phyloP scores from a whole-genome alignment of 2,329 filamentous ascomycete species.

The Cladosporium phlei region DNA sequence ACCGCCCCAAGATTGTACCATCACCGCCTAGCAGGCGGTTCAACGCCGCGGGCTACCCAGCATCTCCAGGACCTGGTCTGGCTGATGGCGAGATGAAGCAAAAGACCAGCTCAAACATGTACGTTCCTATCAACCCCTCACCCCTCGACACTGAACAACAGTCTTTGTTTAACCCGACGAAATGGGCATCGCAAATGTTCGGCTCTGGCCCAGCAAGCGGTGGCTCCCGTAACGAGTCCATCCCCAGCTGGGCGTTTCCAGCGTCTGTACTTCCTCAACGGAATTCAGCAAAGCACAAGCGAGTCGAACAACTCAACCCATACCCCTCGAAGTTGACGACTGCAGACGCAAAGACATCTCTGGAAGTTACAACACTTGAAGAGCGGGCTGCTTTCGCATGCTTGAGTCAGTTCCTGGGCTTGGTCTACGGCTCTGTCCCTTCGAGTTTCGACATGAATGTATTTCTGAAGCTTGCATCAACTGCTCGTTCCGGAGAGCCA shows the following conservation, averaged over 20 bases:
- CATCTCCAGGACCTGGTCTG: slow-evolving; percentile 13
- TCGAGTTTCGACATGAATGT: slow-evolving; percentile 22
- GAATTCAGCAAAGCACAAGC: slow-evolving; percentile 2
- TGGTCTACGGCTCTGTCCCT: slow-evolving; percentile 14
- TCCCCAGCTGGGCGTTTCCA: slow-evolving; percentile 28
- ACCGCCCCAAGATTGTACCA: slow-evolving; percentile 30
- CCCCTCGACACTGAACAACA: slow-evolving; percentile 12
- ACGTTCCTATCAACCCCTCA: slow-evolving; percentile 20
- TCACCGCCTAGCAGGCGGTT: slow-evolving; percentile 27
- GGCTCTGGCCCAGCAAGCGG: slow-evolving; percentile 8
- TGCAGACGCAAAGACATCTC: neutral
- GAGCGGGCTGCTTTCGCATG: slow-evolving; percentile 5
- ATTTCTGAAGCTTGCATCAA: slow-evolving; percentile 24
- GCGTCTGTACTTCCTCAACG: slow-evolving; percentile 18
- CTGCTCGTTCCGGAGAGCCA: slow-evolving; percentile 15
- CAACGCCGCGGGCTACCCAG: slow-evolving; percentile 19
- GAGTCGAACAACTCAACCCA: neutral
- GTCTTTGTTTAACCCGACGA: slow-evolving; percentile 3
- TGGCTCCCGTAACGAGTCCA: slow-evolving; percentile 14
- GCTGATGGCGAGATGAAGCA: slow-evolving; percentile 26
- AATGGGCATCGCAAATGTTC: slow-evolving; percentile 16
- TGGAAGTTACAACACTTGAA: neutral
- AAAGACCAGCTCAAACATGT: slow-evolving; percentile 31
- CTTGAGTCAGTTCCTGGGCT: neutral
- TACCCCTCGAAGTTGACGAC: neutral